Percentiles rank a stretch among this genome's conserved stretches.
These are phyloP conservation scores for Phialemoniopsis sp. DNA, from an alignment of 2,329 filamentous ascomycete genomes.

Conservation along the genomic window DNA sequence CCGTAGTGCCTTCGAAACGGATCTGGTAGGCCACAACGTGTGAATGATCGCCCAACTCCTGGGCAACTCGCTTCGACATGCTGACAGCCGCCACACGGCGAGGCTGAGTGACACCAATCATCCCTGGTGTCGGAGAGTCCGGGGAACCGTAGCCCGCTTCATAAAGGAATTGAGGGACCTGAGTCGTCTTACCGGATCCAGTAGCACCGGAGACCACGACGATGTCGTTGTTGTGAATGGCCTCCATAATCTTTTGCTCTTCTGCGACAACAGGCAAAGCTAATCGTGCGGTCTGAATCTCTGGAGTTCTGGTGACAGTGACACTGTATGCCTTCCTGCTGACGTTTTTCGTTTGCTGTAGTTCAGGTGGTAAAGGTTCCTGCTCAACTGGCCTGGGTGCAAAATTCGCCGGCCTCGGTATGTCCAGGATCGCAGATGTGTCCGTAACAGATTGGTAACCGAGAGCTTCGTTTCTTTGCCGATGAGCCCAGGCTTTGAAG, in stretches of 20 bases:
- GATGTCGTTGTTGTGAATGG: conserved; percentile 84
- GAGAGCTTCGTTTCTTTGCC: conserved; percentile 79
- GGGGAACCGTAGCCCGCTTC: conserved; percentile 87
- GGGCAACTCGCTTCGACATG: conserved; percentile 87
- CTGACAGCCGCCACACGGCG: conserved; percentile 92
- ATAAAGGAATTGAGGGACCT: conserved; percentile 92
- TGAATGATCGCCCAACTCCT: conserved; percentile 78
- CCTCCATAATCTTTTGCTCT: conserved; percentile 97
- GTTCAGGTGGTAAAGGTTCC: conserved; percentile 65
- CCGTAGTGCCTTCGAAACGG: conserved; percentile 83
- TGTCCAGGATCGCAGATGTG: conserved; percentile 37
- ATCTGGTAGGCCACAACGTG: conserved; percentile 87
- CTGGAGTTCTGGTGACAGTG: conserved; percentile 61
- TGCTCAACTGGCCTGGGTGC: conserved; percentile 63
- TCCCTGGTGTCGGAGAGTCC: conserved; percentile 74
- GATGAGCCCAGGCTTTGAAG: conserved; percentile 91
- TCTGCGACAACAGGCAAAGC: conserved; percentile 88
- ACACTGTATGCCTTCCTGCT: conserved; percentile 75
- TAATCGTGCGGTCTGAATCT: conserved; percentile 74
- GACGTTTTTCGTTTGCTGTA: conserved; percentile 55
- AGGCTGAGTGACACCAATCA: conserved; percentile 95
- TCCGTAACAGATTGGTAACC: conserved; percentile 52
- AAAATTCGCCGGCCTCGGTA: conserved; percentile 59
- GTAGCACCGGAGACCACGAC: conserved; percentile 93
- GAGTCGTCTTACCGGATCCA: conserved; percentile 95